phyloP scores from a whole-genome alignment of 2,329 filamentous ascomycete genomes.

The Fusarium piperis region DNA sequence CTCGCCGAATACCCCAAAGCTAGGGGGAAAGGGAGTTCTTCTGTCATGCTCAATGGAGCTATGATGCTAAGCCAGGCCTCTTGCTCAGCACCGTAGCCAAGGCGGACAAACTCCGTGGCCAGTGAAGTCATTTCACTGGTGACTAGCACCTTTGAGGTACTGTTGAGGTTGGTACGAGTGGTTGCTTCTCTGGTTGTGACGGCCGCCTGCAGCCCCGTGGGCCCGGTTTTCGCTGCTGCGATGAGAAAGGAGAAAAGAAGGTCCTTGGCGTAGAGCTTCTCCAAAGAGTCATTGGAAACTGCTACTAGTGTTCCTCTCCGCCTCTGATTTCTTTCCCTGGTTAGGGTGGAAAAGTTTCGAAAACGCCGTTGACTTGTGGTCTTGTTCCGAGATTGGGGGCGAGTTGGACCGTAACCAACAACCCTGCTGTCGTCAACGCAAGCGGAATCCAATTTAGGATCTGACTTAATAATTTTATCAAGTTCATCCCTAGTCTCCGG shows the following conservation, averaged over 20 bases:
- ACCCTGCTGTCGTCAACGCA: background rate
- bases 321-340: background rate
- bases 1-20: background rate
- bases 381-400: no score
- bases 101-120: background rate
- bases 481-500: background rate
- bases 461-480: background rate
- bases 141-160: background rate
- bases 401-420: background rate
- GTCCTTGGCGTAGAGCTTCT: background rate
- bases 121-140: background rate
- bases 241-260: slow-evolving; percentile 4
- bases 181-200: no score
- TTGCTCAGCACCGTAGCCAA: background rate
- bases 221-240: background rate
- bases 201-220: background rate
- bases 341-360: background rate
- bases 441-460: background rate
- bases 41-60: background rate
- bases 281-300: background rate
- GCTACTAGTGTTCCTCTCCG: background rate
- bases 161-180: accelerated
- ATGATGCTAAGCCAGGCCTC: background rate
- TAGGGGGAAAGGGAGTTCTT: background rate
- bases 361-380: background rate